These are phyloP conservation scores for Eucalyptus paniculata DNA, from an alignment of 345 rosid genomes.

Conservation along the genomic window DNA sequence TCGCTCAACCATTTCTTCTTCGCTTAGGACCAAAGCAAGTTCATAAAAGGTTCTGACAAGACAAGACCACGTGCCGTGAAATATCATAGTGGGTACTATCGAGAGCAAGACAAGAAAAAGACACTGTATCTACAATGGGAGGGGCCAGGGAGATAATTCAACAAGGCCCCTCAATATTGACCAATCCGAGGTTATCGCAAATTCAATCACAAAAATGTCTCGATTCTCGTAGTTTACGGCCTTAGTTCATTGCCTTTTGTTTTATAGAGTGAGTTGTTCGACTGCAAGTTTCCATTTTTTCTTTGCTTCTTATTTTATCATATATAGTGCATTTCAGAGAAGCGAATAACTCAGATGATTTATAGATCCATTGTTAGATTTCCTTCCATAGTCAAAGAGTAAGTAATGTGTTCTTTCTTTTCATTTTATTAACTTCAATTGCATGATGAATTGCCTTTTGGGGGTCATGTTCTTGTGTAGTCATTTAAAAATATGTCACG, in stretches of 20 bases:
- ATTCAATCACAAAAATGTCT: background rate
- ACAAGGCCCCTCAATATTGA: background rate
- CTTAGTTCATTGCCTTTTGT: background rate
- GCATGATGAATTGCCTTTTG: background rate
- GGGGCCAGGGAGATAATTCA: too few relatives aligned
- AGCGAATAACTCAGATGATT: background rate
- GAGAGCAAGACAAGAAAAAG: too few relatives aligned
- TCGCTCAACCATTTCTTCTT: too few relatives aligned
- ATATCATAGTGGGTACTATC: too few relatives aligned
- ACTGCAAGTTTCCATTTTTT: background rate
- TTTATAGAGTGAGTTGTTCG: background rate
- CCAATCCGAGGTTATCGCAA: background rate
- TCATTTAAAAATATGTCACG: slow-evolving; percentile 16
- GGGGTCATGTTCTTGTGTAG: background rate
- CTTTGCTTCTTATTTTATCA: too few relatives aligned
- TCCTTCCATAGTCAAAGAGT: background rate
- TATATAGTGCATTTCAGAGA: background rate
- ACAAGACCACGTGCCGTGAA: too few relatives aligned
- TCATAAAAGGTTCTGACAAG: too few relatives aligned
- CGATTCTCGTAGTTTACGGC: background rate
- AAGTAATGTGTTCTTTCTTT: background rate
- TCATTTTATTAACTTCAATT: background rate
- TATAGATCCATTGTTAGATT: background rate
- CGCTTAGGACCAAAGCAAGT: too few relatives aligned
- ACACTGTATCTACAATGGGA: too few relatives aligned